Evolutionary conservation across 2,329 filamentous ascomycete genomes (phyloP).

Genomic region (Exserohilum rostratum): DNA sequence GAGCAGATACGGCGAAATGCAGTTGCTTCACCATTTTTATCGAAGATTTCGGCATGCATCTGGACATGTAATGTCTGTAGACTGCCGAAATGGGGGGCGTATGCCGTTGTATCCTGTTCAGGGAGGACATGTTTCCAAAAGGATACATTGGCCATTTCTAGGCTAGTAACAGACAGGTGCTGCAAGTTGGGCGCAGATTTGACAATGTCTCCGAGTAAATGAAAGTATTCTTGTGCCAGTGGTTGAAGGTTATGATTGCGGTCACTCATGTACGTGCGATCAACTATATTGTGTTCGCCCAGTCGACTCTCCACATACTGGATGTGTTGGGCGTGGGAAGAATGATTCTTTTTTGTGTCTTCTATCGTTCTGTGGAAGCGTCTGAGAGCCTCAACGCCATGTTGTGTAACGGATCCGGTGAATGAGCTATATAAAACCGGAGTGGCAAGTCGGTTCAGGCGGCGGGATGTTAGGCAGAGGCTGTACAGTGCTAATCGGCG

Average conservation of each 20-base stretch:
- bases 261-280: too few relatives aligned
- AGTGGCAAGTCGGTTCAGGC: slow-evolving; percentile 23
- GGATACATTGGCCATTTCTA: slow-evolving; percentile 25
- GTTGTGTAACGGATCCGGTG: slow-evolving; percentile 19
- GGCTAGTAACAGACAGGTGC: slow-evolving; percentile 29
- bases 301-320: slow-evolving; percentile 37
- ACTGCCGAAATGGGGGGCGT: slow-evolving; percentile 14
- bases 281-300: slow-evolving; percentile 27
- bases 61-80: slow-evolving; percentile 26
- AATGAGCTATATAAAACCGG: slow-evolving; percentile 35
- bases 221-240: slow-evolving; percentile 24
- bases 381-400: slow-evolving; percentile 19
- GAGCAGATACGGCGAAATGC: slow-evolving; percentile 16
- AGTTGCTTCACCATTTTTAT: background rate
- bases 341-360: background rate
- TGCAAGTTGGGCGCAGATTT: slow-evolving; percentile 24
- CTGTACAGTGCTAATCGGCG: slow-evolving; percentile 24
- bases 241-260: too few relatives aligned
- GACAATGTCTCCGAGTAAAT: slow-evolving; percentile 26
- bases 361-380: slow-evolving; percentile 26
- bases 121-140: slow-evolving; percentile 30
- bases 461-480: slow-evolving; percentile 26
- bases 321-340: slow-evolving; percentile 4
- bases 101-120: background rate
- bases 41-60: slow-evolving; percentile 12